Base-by-base conservation (phyloP, 2,329 filamentous ascomycete genomes). In the Sordariomycetes sp. region DNA sequence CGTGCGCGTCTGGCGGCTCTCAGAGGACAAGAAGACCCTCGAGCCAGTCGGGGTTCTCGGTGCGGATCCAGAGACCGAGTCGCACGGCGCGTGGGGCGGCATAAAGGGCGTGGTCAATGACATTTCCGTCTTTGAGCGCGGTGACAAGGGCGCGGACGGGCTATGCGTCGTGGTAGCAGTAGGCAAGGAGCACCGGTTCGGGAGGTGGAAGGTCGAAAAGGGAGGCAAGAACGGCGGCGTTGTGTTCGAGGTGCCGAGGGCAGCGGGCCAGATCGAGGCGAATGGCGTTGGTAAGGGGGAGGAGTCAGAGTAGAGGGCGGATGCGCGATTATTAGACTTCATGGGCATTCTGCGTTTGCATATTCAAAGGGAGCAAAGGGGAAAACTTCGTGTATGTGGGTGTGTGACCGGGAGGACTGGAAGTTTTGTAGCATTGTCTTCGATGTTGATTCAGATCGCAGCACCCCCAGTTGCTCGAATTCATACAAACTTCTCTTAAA, bases 51-150 rank as follows among this genome's bases (percentile, higher is more conserved):
- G 90, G 1, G 76, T 82, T 1, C 74, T 94, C 34, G 63, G 61
- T 0, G 56, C 58, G 13, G 55, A 60, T 22, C 57, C 57, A 22
- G 62, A 62, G 34, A 57, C 64, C 39, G 60, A 64, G 13, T 61
- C 64, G 10, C 67, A 68, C 20, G 65, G 68, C 39, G 67, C 67
- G 48, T 62, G 64, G 28, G 45, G 63, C 48, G 61, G 64, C 25
- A 76, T 90, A 57, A 81, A 80, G 64, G 94, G 94, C 50, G 78
- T 97, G 8, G 77, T 99, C 62, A 99, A 97, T 66, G 90, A 89
- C 63, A 85, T 99, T 59, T 82, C 88, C 1, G 79, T 96, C 15
- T 90, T 94, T 63, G 94, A 97, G 69, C 79, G 89, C 20, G 90
- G 90, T 3, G 86, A 90, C 20, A 76, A 85, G 59, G 88, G 86